These are phyloP conservation scores for sunflower (Helianthus annuus) DNA, from an alignment of 129 eudicot species.

Conservation along the genomic window DNA sequence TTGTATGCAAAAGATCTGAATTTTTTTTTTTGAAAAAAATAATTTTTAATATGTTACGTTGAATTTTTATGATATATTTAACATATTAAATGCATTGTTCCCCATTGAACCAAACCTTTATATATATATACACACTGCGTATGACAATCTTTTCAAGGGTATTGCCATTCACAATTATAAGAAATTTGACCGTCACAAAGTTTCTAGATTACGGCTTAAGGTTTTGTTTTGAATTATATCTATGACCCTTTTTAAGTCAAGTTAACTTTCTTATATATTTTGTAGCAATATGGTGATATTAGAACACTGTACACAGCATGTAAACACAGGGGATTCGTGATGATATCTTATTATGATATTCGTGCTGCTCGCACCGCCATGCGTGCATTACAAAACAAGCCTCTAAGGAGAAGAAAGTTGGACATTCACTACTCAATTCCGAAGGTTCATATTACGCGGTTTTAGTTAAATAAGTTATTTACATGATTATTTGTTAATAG, in stretches of 20 bases:
- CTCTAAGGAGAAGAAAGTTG: conserved; percentile 81
- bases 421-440: conserved; percentile 97
- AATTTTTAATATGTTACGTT: too few species aligned
- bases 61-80: too few species aligned
- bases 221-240: neutral
- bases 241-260: neutral
- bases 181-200: neutral
- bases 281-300: conserved; percentile 93
- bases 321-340: conserved; percentile 94
- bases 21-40: too few species aligned
- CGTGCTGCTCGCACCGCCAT: conserved; percentile 91
- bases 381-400: conserved; percentile 84
- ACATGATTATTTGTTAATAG: neutral
- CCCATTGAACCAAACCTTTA: too few species aligned
- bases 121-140: too few species aligned
- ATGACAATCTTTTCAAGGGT: too few species aligned
- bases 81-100: too few species aligned
- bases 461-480: neutral
- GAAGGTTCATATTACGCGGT: conserved; percentile 51
- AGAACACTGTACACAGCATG: conserved; percentile 90
- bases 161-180: neutral
- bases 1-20: too few species aligned
- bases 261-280: conserved; percentile 23
- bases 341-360: conserved; percentile 95
- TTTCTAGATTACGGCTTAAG: neutral